Evolutionary conservation across 75 land plant genomes (phyloP).

Genomic region (Pinus taeda): DNA sequence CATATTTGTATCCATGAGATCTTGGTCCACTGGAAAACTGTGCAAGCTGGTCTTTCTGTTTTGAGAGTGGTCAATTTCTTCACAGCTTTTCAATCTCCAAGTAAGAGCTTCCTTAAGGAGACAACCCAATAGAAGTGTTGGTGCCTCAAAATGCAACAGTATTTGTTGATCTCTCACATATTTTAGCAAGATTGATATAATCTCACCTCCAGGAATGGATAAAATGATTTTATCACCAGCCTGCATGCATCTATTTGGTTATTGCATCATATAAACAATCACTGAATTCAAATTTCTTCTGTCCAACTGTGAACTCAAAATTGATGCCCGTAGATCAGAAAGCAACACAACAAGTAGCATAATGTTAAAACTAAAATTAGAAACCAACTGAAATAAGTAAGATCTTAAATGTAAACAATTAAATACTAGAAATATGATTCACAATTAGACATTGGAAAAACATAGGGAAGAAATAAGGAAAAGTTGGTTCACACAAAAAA

Average conservation of each 20-base stretch:
- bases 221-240: constrained; percentile 13
- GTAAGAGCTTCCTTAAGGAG: constrained; percentile 26
- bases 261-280: background rate
- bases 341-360: background rate
- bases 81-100: constrained; percentile 12
- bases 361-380: background rate
- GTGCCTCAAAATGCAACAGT: constrained; percentile 19
- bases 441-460: no score
- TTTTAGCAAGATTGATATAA: constrained; percentile 17
- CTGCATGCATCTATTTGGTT: constrained; percentile 6
- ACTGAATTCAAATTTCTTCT: background rate
- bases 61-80: background rate
- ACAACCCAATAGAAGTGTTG: constrained; percentile 24
- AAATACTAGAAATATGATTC: background rate
- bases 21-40: background rate
- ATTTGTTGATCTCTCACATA: constrained; percentile 1
- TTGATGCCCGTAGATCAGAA: background rate
- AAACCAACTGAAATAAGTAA: background rate
- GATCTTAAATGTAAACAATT: background rate
- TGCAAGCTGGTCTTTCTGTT: background rate
- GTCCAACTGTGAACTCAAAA: background rate
- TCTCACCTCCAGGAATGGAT: constrained; percentile 15
- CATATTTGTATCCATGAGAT: background rate
- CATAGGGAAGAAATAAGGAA: no score
- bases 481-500: no score